Percentiles rank a stretch among this genome's conserved stretches.
These are phyloP conservation scores for Scutellospora calospora DNA, from an alignment of 371 early-diverging fungal species.

Conservation along the genomic window DNA sequence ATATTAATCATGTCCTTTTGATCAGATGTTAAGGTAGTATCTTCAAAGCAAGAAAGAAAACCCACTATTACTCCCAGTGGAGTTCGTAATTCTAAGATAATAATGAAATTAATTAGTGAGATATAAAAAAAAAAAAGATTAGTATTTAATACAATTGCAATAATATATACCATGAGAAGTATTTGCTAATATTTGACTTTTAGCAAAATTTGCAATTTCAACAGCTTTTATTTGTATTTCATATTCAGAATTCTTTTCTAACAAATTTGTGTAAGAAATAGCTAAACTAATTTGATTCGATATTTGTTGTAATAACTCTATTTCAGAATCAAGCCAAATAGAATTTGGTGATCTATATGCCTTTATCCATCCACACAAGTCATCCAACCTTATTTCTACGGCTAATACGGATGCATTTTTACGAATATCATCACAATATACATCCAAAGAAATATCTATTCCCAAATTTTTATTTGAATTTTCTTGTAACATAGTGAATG, in stretches of 20 bases:
- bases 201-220: slow-evolving; percentile 53
- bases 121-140: neutral
- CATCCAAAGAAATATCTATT: neutral
- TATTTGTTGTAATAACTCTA: slow-evolving; percentile 52
- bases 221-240: slow-evolving; percentile 56
- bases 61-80: slow-evolving; percentile 61
- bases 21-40: slow-evolving; percentile 52
- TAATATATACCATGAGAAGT: slow-evolving; percentile 49
- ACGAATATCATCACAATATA: neutral
- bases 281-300: slow-evolving; percentile 55
- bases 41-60: slow-evolving; percentile 50
- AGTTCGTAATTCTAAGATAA: slow-evolving; percentile 48
- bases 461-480: slow-evolving; percentile 9
- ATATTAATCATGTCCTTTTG: slow-evolving; percentile 56
- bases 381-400: slow-evolving; percentile 23
- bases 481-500: no score
- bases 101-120: neutral
- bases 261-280: slow-evolving; percentile 51
- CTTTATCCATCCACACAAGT: slow-evolving; percentile 40
- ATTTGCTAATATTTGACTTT: slow-evolving; percentile 54
- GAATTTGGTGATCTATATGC: slow-evolving; percentile 13
- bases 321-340: slow-evolving; percentile 51
- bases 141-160: neutral
- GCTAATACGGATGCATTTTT: slow-evolving; percentile 4
- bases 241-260: slow-evolving; percentile 50